Conservation (phyloP, 169 alveolate genomes). For the Plasmodium ovale region DNA sequence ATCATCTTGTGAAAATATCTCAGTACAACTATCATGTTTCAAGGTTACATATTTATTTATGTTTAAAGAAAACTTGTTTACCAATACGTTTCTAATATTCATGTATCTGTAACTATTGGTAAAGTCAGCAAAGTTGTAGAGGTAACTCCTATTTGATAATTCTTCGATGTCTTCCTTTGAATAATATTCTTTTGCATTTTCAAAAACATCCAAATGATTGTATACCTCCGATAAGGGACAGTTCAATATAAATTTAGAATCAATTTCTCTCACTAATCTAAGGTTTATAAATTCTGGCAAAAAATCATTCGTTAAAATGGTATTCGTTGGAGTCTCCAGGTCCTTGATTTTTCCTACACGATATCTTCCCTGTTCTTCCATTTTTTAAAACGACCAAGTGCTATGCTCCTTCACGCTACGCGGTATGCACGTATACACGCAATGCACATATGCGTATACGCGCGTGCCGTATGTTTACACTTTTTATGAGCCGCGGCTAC, state of each 20-base stretch:
- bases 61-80: slow-evolving; percentile 30
- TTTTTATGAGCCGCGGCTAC: no score
- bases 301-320: slow-evolving; percentile 57
- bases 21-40: slow-evolving; percentile 26
- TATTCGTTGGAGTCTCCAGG: slow-evolving; percentile 62
- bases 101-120: slow-evolving; percentile 50
- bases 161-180: neutral
- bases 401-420: no score
- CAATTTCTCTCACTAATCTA: slow-evolving; percentile 46
- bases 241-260: slow-evolving; percentile 21
- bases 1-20: slow-evolving; percentile 44
- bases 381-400: no score
- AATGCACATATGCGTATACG: no score
- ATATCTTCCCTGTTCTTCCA: slow-evolving; percentile 1
- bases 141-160: neutral
- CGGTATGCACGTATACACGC: no score
- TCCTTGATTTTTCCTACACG: slow-evolving; percentile 33
- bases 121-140: slow-evolving; percentile 48
- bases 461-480: no score
- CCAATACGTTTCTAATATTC: slow-evolving; percentile 53
- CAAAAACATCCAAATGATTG: slow-evolving; percentile 41
- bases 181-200: slow-evolving; percentile 62
- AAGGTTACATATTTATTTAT: slow-evolving; percentile 39
- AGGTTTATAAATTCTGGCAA: slow-evolving; percentile 60
- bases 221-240: slow-evolving; percentile 63